Conservation (phyloP, 495 filamentous ascomycete species). For the Podospora bellae-mahoneyi region DNA sequence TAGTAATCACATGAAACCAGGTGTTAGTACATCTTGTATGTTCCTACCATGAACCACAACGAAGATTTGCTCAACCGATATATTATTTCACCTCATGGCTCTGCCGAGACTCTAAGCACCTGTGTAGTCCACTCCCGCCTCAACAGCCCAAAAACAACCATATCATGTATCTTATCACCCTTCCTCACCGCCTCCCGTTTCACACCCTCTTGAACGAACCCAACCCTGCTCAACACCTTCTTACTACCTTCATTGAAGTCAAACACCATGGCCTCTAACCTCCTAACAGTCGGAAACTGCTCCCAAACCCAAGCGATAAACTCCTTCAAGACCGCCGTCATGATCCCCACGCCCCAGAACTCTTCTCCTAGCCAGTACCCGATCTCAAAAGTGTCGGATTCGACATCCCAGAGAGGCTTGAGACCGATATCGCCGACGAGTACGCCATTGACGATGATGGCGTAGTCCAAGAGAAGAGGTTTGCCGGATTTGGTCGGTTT, state of each 20-base stretch:
- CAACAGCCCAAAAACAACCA: slow-evolving; percentile 32
- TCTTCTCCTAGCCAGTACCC: slow-evolving; percentile 40
- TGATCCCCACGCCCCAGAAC: slow-evolving; percentile 40
- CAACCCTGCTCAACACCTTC: slow-evolving; percentile 35
- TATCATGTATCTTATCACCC: slow-evolving; percentile 32
- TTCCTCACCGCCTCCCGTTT: slow-evolving; percentile 37
- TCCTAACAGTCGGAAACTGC: slow-evolving; percentile 26
- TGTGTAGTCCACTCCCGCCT: slow-evolving; percentile 32
- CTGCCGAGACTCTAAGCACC: not conserved
- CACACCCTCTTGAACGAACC: slow-evolving; percentile 39
- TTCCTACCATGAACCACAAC: too few relatives aligned
- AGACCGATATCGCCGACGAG: slow-evolving; percentile 36
- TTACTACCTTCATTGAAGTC: slow-evolving; percentile 33
- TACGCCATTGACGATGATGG: slow-evolving; percentile 32
- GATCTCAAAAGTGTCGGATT: slow-evolving; percentile 35
- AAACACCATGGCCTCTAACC: slow-evolving; percentile 37
- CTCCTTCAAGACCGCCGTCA: slow-evolving; percentile 26
- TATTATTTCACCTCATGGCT: not conserved
- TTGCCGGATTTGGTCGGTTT: not conserved
- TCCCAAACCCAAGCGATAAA: slow-evolving; percentile 38
- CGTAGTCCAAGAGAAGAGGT: slow-evolving; percentile 24
- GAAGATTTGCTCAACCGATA: not conserved
- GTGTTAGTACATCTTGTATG: too few relatives aligned
- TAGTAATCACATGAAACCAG: not conserved
- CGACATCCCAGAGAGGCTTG: slow-evolving; percentile 25